These are phyloP conservation scores for Coniochaeta sp. DNA, from an alignment of 2,329 filamentous ascomycete species.

Conservation along the genomic window DNA sequence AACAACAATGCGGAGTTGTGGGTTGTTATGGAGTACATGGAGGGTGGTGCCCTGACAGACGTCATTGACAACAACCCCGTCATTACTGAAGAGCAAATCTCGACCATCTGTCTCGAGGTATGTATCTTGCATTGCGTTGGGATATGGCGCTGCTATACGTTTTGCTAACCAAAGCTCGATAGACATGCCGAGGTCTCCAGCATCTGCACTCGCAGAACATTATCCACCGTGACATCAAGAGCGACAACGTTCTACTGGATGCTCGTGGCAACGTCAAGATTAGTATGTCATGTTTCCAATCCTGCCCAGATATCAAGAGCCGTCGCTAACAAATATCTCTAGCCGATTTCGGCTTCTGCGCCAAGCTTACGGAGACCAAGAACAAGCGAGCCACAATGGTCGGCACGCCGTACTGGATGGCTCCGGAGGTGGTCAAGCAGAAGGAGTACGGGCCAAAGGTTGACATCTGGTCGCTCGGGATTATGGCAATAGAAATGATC, in stretches of 20 bases:
- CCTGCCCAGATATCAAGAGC: background rate
- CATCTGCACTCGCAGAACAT: constrained; percentile 95
- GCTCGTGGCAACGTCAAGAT: constrained; percentile 96
- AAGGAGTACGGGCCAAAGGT: constrained; percentile 98
- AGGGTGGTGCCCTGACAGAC: constrained; percentile 93
- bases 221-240: constrained; percentile 99
- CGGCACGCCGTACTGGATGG: constrained; percentile 99
- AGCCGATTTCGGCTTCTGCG: constrained; percentile 99
- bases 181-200: constrained; percentile 93
- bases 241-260: constrained; percentile 93
- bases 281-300: constrained; percentile 52
- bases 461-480: constrained; percentile 97
- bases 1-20: constrained; percentile 95
- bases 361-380: constrained; percentile 94
- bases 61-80: constrained; percentile 96
- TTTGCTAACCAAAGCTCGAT: constrained; percentile 7
- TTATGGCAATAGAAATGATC: constrained; percentile 99
- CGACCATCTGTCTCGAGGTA: constrained; percentile 94
- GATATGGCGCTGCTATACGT: background rate
- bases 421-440: constrained; percentile 97
- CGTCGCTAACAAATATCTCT: constrained; percentile 6
- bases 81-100: constrained; percentile 95
- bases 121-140: constrained; percentile 18
- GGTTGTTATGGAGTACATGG: constrained; percentile 99
- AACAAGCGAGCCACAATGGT: constrained; percentile 99